Evolutionary conservation across 441 rosid species (phyloP).

Genomic region (Rhodomyrtus psidioides): DNA sequence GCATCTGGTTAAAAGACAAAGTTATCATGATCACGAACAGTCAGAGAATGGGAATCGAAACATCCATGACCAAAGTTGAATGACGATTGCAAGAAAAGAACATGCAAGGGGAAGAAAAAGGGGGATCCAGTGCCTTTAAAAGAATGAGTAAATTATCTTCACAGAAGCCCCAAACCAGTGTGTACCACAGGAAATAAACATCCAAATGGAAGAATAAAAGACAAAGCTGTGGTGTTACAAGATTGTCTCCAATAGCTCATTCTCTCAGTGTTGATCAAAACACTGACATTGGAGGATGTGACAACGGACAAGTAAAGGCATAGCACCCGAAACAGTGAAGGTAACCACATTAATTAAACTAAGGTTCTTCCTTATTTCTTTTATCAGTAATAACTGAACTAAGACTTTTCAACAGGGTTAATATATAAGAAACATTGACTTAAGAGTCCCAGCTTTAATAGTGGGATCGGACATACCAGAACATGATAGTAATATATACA

Average conservation of each 20-base stretch:
- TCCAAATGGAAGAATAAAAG: neutral
- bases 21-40: neutral
- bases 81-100: neutral
- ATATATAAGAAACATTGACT: neutral
- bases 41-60: neutral
- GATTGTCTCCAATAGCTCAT: neutral
- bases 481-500: neutral
- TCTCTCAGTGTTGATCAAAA: neutral
- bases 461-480: neutral
- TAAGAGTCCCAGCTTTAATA: neutral
- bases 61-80: neutral
- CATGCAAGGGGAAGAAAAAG: neutral
- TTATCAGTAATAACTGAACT: neutral
- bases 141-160: neutral
- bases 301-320: neutral
- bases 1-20: slow-evolving; percentile 14
- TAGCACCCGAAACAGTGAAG: neutral
- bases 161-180: neutral
- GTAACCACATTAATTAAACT: neutral
- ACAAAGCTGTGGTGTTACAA: neutral
- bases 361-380: neutral
- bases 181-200: neutral
- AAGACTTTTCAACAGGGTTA: neutral
- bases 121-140: neutral
- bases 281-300: neutral